Conservation (phyloP, 768 basidiomycete genomes). For the Mycena venus region DNA sequence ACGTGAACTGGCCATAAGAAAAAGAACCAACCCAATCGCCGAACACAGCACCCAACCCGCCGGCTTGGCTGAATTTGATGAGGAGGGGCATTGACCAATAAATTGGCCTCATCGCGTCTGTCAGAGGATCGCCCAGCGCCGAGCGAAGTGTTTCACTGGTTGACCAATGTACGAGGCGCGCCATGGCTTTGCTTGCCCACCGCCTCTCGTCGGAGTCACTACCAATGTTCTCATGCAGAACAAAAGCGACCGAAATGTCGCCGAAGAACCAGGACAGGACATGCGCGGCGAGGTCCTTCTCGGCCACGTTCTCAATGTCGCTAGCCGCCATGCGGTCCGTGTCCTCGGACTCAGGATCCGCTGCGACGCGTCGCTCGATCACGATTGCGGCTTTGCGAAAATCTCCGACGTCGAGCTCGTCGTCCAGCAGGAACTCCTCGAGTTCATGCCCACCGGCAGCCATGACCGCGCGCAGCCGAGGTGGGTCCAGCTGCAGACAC, state of each 20-base stretch:
- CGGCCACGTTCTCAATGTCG: slow-evolving; percentile 35
- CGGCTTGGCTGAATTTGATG: slow-evolving; percentile 39
- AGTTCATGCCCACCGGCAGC: slow-evolving; percentile 33
- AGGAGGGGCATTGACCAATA: slow-evolving; percentile 37
- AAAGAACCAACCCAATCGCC: slow-evolving; percentile 39
- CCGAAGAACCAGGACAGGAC: slow-evolving; percentile 40
- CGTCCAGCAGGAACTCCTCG: slow-evolving; percentile 42
- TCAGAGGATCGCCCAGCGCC: slow-evolving; percentile 40
- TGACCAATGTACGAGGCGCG: slow-evolving; percentile 38
- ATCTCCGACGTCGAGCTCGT: slow-evolving; percentile 43
- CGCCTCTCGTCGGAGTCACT: slow-evolving; percentile 31
- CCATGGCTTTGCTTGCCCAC: slow-evolving; percentile 35
- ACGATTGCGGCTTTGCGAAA: slow-evolving; percentile 36
- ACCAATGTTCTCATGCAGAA: slow-evolving; percentile 30
- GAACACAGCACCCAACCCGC: slow-evolving; percentile 41
- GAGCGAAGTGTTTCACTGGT: slow-evolving; percentile 31
- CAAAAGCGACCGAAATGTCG: slow-evolving; percentile 41
- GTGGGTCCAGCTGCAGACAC: slow-evolving; percentile 38
- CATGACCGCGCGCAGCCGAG: slow-evolving; percentile 37
- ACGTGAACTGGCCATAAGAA: background rate
- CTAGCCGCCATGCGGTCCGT: slow-evolving; percentile 33
- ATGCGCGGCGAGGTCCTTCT: slow-evolving; percentile 38
- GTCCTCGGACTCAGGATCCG: slow-evolving; percentile 41
- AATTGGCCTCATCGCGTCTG: slow-evolving; percentile 43
- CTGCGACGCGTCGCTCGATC: slow-evolving; percentile 28